Percentiles rank a stretch among this genome's conserved stretches.
Conservation (phyloP, 805 yeast genomes). For the Jamesozyma hellenica region DNA sequence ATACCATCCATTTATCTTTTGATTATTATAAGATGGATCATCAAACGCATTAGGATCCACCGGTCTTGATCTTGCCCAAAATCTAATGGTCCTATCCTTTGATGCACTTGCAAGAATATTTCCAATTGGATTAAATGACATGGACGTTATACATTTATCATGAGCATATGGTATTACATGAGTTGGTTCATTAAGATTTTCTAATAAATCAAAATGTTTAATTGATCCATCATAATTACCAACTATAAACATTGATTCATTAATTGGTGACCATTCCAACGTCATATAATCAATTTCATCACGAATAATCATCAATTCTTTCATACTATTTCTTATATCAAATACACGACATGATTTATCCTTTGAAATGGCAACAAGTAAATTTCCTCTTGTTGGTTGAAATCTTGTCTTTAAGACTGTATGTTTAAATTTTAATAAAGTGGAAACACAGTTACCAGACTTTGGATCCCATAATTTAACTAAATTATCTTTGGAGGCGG, state of each 20-base stretch:
- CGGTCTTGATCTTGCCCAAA: conserved; percentile 92
- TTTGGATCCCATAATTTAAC: conserved; percentile 96
- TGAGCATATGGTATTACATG: conserved; percentile 84
- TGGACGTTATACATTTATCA: conserved; percentile 80
- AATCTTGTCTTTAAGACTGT: conserved; percentile 80
- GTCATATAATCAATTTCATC: conserved; percentile 82
- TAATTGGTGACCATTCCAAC: conserved; percentile 87
- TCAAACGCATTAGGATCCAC: conserved; percentile 74
- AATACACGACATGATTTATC: conserved; percentile 83
- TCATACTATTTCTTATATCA: conserved; percentile 72
- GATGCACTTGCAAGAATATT: conserved; percentile 88
- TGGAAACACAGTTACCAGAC: conserved; percentile 57
- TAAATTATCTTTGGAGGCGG: conserved; percentile 92
- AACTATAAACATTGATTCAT: conserved; percentile 64
- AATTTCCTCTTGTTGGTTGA: conserved; percentile 66
- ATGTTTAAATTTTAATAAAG: conserved; percentile 86
- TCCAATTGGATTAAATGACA: conserved; percentile 91
- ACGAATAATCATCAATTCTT: conserved; percentile 59
- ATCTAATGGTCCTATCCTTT: conserved; percentile 81
- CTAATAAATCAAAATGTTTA: conserved; percentile 49
- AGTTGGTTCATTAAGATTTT: conserved; percentile 33
- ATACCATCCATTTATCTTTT: conserved; percentile 49
- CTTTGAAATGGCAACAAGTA: conserved; percentile 78
- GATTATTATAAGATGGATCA: conserved; percentile 70
- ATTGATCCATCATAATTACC: conserved; percentile 88